Evolutionary conservation across 176 grass and related monocot genomes (phyloP).

Genomic region (Thalia dealbata): DNA sequence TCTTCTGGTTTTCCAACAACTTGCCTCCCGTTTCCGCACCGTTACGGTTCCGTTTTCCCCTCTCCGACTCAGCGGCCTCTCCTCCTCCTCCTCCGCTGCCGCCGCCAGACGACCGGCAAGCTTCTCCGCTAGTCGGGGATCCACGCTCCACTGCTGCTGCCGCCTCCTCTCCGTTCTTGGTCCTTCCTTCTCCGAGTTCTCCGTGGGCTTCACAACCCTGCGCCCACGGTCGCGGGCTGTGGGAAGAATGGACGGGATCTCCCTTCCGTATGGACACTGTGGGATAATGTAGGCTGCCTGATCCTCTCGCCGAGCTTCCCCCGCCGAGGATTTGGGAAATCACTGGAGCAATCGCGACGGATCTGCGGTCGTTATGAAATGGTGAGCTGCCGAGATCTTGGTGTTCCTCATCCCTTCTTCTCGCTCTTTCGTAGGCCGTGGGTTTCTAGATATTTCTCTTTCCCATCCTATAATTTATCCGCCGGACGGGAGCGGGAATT

Average conservation of each 20-base stretch:
- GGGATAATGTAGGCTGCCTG: constrained; percentile 20
- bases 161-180: neutral
- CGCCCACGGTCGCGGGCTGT: neutral
- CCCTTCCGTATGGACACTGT: neutral
- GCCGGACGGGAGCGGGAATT: no score
- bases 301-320: neutral
- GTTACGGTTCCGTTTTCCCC: constrained; percentile 14
- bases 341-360: neutral
- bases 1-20: constrained; percentile 33
- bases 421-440: neutral
- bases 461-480: neutral
- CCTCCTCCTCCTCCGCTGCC: constrained; percentile 6
- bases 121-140: neutral
- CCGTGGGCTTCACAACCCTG: neutral
- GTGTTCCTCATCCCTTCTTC: neutral
- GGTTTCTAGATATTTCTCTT: neutral
- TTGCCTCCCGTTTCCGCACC: constrained; percentile 6
- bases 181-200: neutral
- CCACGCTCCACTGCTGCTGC: neutral
- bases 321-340: neutral
- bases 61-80: constrained; percentile 5
- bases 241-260: neutral
- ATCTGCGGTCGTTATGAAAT: constrained; percentile 32
- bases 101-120: neutral
- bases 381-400: constrained; percentile 15